Conservation (phyloP, 352 stramenopile genomes). For the Lagenidium sp. region DNA sequence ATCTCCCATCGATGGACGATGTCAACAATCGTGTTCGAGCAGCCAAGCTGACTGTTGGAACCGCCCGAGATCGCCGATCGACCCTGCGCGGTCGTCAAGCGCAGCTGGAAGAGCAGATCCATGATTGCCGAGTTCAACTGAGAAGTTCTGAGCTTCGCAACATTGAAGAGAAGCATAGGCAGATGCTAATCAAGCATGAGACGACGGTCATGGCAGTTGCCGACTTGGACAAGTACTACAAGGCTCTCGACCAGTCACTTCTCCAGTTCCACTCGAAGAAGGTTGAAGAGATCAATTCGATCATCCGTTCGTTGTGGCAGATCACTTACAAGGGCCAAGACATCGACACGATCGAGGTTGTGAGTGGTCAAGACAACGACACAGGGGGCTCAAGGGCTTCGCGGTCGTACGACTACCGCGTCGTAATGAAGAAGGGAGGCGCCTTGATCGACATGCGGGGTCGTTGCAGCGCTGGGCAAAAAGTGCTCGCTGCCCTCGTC, state of each 20-base stretch:
- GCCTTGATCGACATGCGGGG: conserved; percentile 98
- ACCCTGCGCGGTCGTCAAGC: conserved; percentile 39
- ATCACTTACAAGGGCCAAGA: conserved; percentile 99
- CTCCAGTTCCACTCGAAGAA: conserved; percentile 98
- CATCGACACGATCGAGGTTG: conserved; percentile 99
- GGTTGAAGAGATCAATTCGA: conserved; percentile 99
- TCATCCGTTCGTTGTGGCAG: conserved; percentile 97
- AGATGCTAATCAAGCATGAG: conserved; percentile 94
- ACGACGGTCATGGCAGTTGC: conserved; percentile 94
- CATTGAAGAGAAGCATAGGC: conserved; percentile 91
- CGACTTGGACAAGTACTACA: conserved; percentile 98
- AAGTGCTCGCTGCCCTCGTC: conserved; percentile 92
- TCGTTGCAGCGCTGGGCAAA: conserved; percentile 97
- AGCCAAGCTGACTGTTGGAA: conserved; percentile 19
- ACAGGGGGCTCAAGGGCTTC: conserved; percentile 26
- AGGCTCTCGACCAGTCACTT: conserved; percentile 92
- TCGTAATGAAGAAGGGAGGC: conserved; percentile 97
- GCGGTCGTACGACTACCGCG: conserved; percentile 97
- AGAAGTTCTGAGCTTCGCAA: conserved; percentile 77
- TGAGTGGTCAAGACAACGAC: conserved; percentile 88
- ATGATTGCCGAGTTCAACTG: conserved; percentile 54
- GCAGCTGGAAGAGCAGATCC: conserved; percentile 41
- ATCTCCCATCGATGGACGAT: conserved; percentile 36
- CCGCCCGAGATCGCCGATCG: conserved; percentile 23
- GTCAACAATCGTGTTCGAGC: conserved; percentile 31